These are phyloP conservation scores for Venturia carpophila DNA, from an alignment of 2,329 filamentous ascomycete species.

Conservation along the genomic window DNA sequence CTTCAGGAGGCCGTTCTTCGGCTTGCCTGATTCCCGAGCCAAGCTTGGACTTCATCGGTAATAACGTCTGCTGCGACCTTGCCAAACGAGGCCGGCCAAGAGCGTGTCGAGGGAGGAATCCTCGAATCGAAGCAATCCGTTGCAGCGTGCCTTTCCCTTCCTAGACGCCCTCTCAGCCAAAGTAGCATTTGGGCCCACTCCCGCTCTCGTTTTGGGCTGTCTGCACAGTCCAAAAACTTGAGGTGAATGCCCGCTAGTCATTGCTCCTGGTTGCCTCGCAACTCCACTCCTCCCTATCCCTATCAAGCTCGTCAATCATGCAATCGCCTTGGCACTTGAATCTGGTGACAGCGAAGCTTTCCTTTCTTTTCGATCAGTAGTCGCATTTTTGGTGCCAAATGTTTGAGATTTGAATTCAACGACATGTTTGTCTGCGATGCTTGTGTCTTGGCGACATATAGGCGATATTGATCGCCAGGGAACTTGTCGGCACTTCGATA, in stretches of 20 bases:
- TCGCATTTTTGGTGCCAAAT: background rate
- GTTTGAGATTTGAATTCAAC: background rate
- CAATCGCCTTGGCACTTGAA: background rate
- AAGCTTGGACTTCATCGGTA: constrained; percentile 1
- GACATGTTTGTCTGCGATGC: background rate
- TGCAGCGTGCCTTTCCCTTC: background rate
- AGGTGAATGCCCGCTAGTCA: background rate
- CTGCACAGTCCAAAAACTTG: background rate
- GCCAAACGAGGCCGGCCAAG: background rate
- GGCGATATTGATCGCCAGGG: background rate
- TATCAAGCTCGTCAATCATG: background rate
- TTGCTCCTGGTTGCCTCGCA: background rate
- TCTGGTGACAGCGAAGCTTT: background rate
- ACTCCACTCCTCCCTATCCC: background rate
- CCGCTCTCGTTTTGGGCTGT: background rate
- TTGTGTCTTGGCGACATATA: background rate
- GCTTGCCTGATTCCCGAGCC: constrained; percentile 9
- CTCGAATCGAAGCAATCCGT: background rate
- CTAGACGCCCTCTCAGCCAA: background rate
- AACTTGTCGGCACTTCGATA: background rate
- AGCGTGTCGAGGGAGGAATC: background rate
- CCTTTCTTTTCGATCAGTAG: background rate
- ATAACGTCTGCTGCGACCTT: constrained; percentile 7
- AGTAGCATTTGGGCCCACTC: background rate
- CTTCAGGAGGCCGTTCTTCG: background rate